phyloP scores from a whole-genome alignment of 2,329 filamentous ascomycete genomes.

The Cladosporium colombiae region DNA sequence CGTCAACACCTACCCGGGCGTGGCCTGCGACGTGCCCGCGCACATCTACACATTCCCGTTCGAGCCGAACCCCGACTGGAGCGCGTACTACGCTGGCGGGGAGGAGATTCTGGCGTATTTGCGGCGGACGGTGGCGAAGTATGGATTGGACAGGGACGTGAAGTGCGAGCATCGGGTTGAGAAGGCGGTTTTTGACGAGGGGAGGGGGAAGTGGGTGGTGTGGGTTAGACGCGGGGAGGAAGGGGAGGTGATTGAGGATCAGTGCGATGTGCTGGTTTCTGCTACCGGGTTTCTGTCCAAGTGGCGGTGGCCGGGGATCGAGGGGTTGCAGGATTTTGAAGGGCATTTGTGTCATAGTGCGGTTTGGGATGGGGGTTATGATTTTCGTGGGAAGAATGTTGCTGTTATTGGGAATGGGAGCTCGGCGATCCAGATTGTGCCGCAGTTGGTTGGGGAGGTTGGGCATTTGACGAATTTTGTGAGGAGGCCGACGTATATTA shows the following conservation, averaged over 20 bases:
- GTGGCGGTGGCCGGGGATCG: conserved; percentile 39
- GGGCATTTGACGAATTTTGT: conserved; percentile 37
- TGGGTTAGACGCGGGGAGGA: conserved; percentile 33
- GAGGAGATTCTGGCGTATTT: conserved; percentile 47
- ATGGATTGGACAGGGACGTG: conserved; percentile 43
- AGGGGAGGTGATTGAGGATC: conserved; percentile 29
- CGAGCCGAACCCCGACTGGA: conserved; percentile 48
- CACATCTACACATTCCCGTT: conserved; percentile 47
- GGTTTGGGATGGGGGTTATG: conserved; percentile 34
- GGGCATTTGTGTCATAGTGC: conserved; percentile 41
- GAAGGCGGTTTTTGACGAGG: conserved; percentile 41
- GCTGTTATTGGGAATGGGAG: conserved; percentile 39
- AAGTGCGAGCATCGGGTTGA: conserved; percentile 42
- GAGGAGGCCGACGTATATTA: conserved; percentile 39
- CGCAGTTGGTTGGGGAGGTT: conserved; percentile 37
- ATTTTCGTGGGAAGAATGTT: conserved; percentile 35
- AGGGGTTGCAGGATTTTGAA: conserved; percentile 39
- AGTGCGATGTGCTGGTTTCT: conserved; percentile 41
- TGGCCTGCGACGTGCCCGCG: conserved; percentile 44
- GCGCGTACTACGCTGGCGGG: conserved; percentile 43
- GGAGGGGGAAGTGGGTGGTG: conserved; percentile 40
- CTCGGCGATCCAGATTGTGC: conserved; percentile 45
- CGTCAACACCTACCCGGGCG: conserved; percentile 46
- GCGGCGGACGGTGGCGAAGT: conserved; percentile 41
- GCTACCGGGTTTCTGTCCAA: conserved; percentile 30